These are phyloP conservation scores for Peronospora belbahrii DNA, from an alignment of 352 stramenopile genomes.

Conservation along the genomic window DNA sequence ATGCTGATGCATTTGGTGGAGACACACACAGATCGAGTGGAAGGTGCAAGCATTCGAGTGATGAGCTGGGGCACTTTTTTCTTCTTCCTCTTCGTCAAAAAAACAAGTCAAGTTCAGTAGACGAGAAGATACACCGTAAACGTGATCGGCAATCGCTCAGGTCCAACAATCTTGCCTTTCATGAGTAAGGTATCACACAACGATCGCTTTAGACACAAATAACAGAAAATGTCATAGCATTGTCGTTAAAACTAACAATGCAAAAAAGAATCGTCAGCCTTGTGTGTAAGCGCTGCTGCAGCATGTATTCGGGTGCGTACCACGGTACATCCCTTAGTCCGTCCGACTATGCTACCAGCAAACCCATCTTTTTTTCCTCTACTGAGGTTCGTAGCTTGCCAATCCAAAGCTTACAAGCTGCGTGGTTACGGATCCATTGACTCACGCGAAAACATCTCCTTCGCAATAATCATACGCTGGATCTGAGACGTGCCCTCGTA, in stretches of 20 bases:
- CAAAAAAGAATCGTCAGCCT: slow-evolving; percentile 3
- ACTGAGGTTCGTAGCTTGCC: not conserved
- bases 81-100: too few species aligned
- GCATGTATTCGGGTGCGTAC: too few species aligned
- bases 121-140: slow-evolving; percentile 4
- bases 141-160: slow-evolving; percentile 3
- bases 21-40: too few species aligned
- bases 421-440: slow-evolving; percentile 51
- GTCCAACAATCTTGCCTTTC: not conserved
- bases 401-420: not conserved
- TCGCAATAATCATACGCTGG: slow-evolving; percentile 87
- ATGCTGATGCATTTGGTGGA: too few species aligned
- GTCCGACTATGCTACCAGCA: not conserved
- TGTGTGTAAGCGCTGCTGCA: too few species aligned
- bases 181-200: not conserved
- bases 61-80: too few species aligned
- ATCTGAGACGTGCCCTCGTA: slow-evolving; percentile 91
- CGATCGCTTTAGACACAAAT: not conserved
- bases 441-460: slow-evolving; percentile 74
- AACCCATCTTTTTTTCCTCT: not conserved
- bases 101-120: too few species aligned
- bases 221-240: not conserved
- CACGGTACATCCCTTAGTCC: too few species aligned
- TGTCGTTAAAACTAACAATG: slow-evolving; percentile 12
- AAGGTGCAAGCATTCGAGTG: slow-evolving; percentile 25